Evolutionary conservation across 306 rosid genomes (phyloP).

Genomic region (Malus orientalis): DNA sequence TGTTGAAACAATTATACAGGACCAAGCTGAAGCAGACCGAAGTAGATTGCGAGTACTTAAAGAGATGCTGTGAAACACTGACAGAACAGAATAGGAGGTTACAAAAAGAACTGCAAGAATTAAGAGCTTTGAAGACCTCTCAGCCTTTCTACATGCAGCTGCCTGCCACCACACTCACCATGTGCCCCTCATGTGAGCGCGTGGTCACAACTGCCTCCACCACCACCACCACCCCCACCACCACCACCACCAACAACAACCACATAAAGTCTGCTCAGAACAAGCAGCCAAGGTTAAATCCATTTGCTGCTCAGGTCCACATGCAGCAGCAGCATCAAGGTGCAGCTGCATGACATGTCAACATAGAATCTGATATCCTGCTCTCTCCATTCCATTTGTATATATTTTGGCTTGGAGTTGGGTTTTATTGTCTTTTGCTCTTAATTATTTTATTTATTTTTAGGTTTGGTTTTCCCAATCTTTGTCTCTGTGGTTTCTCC

Average conservation of each 20-base stretch:
- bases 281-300: conserved; percentile 24
- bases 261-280: conserved; percentile 15
- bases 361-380: not conserved
- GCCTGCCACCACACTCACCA: conserved; percentile 96
- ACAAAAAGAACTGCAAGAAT: conserved; percentile 86
- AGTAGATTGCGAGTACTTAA: conserved; percentile 89
- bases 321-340: conserved; percentile 20
- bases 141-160: conserved; percentile 88
- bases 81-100: conserved; percentile 89
- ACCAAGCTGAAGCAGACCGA: conserved; percentile 98
- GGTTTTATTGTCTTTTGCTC: not conserved
- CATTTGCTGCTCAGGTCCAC: conserved; percentile 24
- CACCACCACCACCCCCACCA: not conserved
- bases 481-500: not conserved
- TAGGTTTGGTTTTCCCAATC: not conserved
- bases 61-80: conserved; percentile 82
- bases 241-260: not conserved
- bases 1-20: conserved; percentile 22
- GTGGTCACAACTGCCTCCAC: conserved; percentile 39
- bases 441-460: not conserved
- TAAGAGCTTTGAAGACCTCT: conserved; percentile 75
- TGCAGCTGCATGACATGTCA: conserved; percentile 23
- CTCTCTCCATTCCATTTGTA: conserved; percentile 15
- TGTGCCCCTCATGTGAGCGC: conserved; percentile 95
- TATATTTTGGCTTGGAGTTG: conserved; percentile 17